Base-by-base conservation (phyloP, 306 rosid species). In the Acacia melanoxylon region DNA sequence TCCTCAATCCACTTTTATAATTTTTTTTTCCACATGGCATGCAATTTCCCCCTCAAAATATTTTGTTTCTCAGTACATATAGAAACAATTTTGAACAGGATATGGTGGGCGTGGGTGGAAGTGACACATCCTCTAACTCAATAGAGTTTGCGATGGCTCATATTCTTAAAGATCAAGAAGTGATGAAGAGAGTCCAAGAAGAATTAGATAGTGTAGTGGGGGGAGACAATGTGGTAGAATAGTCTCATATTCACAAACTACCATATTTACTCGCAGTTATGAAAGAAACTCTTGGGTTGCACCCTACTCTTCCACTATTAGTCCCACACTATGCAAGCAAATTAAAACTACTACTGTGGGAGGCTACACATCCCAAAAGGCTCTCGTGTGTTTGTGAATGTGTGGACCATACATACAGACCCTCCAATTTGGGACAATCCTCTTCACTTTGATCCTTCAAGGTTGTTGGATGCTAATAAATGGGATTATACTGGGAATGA, bases 401-500 rank as follows among this genome's bases (percentile, higher is more conserved):
- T 35, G 7, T 35, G 40, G 40, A 8, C 40, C 1, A 5, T 35
- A 35, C 40, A 35, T 5, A 35, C 8, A 35, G 40, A 35, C 40
- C 8, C 41, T 37, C 1, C 41, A 5, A 6, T 37, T 51, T 51
- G 58, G 58, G 22, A 51, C 58, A 51, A 51, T 16, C 58, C 72
- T 75, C 22, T 51, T 3, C 9, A 51, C 0, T 51, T 51, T 51
- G 58, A 51, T 51, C 58, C 58, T 51, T 51, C n/a, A 4, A 51
- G 58, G n/a, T 51, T 51, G 0, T 51, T 51, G 8, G 58, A 51
- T 51, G 48, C 14, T 1, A 29, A 27, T 42, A 42, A 81, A 44
- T 83, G 86, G 86, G 95, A 93, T 45, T 93, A 44, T 37, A 83
- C 86, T 67, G 95, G 95, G 3, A 89, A 20, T 76, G 92, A 91